A percentile compares a stretch with the other conserved stretches of the same genome.
phyloP scores from a whole-genome alignment of 306 rosid genomes.

The Prunus kanzakura region DNA sequence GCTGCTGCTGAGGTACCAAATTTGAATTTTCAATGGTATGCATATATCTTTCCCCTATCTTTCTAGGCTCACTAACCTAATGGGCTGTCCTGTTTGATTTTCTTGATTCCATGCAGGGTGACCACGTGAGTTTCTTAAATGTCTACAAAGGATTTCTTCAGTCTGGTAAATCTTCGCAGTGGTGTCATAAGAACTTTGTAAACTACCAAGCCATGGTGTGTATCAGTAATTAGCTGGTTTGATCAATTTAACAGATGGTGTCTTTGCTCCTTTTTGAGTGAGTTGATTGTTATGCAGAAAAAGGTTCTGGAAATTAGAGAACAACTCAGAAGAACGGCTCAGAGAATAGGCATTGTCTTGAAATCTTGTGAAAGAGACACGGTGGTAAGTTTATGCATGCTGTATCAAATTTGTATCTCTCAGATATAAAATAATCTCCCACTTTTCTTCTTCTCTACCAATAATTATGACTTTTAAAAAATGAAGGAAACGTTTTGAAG shows the following conservation, averaged over 20 bases:
- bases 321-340: conserved; percentile 80
- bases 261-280: background rate
- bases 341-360: conserved; percentile 71
- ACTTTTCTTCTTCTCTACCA: background rate
- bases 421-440: background rate
- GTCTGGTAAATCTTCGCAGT: conserved; percentile 89
- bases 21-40: conserved; percentile 5
- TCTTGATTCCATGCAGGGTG: conserved; percentile 61
- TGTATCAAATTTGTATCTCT: background rate
- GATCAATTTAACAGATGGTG: background rate
- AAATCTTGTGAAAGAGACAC: conserved; percentile 75
- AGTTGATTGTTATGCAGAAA: conserved; percentile 45
- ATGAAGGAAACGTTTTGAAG: background rate
- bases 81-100: background rate
- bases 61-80: background rate
- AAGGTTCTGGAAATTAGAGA: conserved; percentile 87
- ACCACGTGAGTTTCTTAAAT: conserved; percentile 86
- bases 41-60: background rate
- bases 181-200: conserved; percentile 86
- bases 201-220: conserved; percentile 96
- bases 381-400: conserved; percentile 41
- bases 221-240: conserved; percentile 7
- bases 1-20: conserved; percentile 81
- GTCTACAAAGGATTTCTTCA: conserved; percentile 88
- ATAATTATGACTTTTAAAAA: background rate